Base-by-base conservation (phyloP, 257 asterid species). In the Capsicum baccatum region DNA sequence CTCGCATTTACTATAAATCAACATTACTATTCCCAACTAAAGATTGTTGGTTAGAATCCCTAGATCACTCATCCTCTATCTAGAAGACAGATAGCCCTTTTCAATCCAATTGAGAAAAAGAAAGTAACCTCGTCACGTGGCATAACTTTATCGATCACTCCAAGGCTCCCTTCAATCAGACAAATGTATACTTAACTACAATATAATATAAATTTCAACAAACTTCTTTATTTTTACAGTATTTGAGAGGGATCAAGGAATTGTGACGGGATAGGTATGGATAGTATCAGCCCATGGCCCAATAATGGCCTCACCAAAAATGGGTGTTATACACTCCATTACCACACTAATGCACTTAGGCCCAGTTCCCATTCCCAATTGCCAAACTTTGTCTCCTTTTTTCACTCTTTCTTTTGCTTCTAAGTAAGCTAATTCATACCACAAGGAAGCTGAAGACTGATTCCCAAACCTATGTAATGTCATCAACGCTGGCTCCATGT, bases 361-460 rank as follows among this genome's bases (percentile, higher is more conserved):
- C 86, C 99, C 98, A 87, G 90, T 96, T 5, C 97, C 97, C 92
- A 96, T 86, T 3, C 98, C 98, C 80, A 94, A 74, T 55, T 89
- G 94, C 97, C 94, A 92, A 5, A 96, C 94, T 50, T 17, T 87
- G 63, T 93, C 98, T 39, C 98, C 95, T 83, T 88, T 83, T 87
- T 90, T 87, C 2, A 96, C 88, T 60, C 91, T 90, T 11, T 89
- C 92, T 79, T 92, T 90, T n/a, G 94, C 97, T 67, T 94, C 98
- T 60, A 93, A 85, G 89, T 96, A 86, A 70, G 87, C 91, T 50
- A 88, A 66, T 42, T 96, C 97, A 80, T 96, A 96, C 98, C 98
- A 93, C 85, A 91, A 54, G 0, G 97, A 92, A 2, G 98, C 91
- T 17, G 97, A 94, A 15, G 89, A 83, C 79, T 87, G 92, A 78